phyloP scores from a whole-genome alignment of 139 green algal species.

The Haematococcus lacustris region DNA sequence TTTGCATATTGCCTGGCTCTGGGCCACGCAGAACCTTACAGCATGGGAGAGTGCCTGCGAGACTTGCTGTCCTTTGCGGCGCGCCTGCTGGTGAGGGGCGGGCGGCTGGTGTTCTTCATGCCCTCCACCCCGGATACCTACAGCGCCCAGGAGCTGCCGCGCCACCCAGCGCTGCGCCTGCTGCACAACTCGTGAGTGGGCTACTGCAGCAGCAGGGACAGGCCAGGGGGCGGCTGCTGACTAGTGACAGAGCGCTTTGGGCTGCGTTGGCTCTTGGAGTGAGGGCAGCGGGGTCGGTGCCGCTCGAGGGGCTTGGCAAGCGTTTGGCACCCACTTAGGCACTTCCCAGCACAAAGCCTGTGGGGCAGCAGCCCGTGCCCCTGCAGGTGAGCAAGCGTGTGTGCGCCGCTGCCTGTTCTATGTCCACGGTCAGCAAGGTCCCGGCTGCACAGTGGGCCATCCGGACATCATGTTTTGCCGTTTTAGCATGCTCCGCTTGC shows the following conservation, averaged over 20 bases:
- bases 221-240: background rate
- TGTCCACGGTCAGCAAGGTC: background rate
- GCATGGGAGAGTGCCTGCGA: constrained; percentile 77
- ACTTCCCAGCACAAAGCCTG: background rate
- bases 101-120: constrained; percentile 69
- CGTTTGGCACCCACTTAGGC: background rate
- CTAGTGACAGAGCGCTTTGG: background rate
- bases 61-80: constrained; percentile 85
- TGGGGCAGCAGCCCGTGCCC: background rate
- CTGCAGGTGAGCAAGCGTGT: no score
- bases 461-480: background rate
- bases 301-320: background rate
- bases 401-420: no score
- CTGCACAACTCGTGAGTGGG: constrained; percentile 28
- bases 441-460: background rate
- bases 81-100: constrained; percentile 52
- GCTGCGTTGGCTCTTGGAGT: background rate
- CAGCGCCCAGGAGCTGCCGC: constrained; percentile 51
- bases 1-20: no score
- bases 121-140: constrained; percentile 47
- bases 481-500: background rate
- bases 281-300: background rate
- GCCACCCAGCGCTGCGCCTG: constrained; percentile 56
- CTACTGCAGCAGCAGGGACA: background rate
- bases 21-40: constrained; percentile 53